Conservation (phyloP, 176 grass and related monocot genomes). For the Aegilops tauschii region DNA sequence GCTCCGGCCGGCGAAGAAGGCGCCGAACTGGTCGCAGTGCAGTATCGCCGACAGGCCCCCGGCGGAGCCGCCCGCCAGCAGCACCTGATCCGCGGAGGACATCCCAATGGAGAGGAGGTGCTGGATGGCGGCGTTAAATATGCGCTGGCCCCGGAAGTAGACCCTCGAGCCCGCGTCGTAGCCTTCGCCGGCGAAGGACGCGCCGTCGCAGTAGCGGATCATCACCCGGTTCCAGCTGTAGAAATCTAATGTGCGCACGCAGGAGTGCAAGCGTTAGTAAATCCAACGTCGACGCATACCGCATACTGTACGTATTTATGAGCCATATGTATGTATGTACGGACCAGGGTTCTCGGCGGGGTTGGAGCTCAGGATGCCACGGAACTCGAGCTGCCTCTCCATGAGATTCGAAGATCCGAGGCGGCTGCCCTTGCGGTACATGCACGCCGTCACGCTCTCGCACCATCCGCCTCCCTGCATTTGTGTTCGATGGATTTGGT, state of each 20-base stretch:
- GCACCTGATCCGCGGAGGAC: constrained; percentile 43
- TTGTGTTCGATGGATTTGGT: neutral
- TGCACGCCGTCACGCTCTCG: constrained; percentile 47
- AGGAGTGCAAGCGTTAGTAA: neutral
- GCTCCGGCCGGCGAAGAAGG: constrained; percentile 35
- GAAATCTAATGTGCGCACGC: constrained; percentile 50
- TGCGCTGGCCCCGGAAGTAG: constrained; percentile 84
- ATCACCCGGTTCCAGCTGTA: constrained; percentile 89
- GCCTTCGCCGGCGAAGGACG: constrained; percentile 76
- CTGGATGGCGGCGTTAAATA: constrained; percentile 55
- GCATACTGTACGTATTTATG: no score
- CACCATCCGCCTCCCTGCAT: constrained; percentile 82
- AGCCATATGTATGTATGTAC: neutral
- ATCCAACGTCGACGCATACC: no score
- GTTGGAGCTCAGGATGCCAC: constrained; percentile 62
- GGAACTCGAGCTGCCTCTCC: constrained; percentile 56
- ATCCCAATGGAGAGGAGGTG: constrained; percentile 79
- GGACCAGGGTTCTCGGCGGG: constrained; percentile 63
- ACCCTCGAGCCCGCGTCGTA: constrained; percentile 44
- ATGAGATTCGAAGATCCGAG: constrained; percentile 72
- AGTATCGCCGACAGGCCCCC: constrained; percentile 64
- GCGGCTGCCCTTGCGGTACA: constrained; percentile 40
- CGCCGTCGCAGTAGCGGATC: constrained; percentile 84
- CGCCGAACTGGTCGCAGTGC: constrained; percentile 79
- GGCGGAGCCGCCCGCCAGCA: constrained; percentile 77